phyloP scores from a whole-genome alignment of 2,329 filamentous ascomycete genomes.

The Nakataea oryzae region DNA sequence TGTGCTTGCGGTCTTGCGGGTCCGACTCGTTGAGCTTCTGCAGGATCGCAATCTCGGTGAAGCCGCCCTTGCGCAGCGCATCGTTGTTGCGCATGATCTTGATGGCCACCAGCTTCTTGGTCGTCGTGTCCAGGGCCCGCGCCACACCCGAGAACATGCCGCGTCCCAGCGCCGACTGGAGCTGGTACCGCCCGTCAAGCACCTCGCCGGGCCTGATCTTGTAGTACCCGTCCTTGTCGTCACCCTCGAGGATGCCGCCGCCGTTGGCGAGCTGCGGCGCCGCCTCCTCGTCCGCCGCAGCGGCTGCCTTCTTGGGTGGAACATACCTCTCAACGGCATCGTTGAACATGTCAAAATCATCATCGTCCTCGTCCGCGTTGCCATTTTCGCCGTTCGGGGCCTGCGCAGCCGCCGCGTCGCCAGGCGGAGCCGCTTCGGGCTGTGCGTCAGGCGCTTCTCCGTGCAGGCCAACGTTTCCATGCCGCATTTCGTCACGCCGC shows the following conservation, averaged over 20 bases:
- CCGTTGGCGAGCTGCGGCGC: conserved; percentile 36
- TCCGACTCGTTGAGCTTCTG: conserved; percentile 80
- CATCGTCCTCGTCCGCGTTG: conserved; percentile 48
- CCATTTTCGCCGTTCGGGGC: conserved; percentile 4
- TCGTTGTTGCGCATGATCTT: conserved; percentile 98
- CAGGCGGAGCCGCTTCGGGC: not conserved
- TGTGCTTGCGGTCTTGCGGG: conserved; percentile 79
- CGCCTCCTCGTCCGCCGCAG: conserved; percentile 19
- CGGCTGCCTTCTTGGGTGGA: conserved; percentile 31
- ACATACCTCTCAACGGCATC: conserved; percentile 61
- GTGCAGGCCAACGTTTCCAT: conserved; percentile 42
- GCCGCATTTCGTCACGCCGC: conserved; percentile 55
- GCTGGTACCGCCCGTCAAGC: conserved; percentile 78
- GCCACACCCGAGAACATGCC: conserved; percentile 98
- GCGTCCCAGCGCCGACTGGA: conserved; percentile 78
- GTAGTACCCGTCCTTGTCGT: conserved; percentile 93
- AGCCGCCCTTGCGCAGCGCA: conserved; percentile 79
- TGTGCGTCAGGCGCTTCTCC: conserved; percentile 22
- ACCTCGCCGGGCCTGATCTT: conserved; percentile 88
- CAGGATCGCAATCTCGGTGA: conserved; percentile 89
- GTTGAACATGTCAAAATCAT: conserved; percentile 83
- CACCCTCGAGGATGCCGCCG: conserved; percentile 78
- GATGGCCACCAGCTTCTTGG: conserved; percentile 74
- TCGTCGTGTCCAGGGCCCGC: conserved; percentile 68
- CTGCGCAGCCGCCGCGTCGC: not conserved